Percentiles rank a stretch among this genome's conserved stretches.
These are phyloP conservation scores for Debaryomycetaceae sp. DNA, from an alignment of 1,139 yeast genomes.

Conservation along the genomic window DNA sequence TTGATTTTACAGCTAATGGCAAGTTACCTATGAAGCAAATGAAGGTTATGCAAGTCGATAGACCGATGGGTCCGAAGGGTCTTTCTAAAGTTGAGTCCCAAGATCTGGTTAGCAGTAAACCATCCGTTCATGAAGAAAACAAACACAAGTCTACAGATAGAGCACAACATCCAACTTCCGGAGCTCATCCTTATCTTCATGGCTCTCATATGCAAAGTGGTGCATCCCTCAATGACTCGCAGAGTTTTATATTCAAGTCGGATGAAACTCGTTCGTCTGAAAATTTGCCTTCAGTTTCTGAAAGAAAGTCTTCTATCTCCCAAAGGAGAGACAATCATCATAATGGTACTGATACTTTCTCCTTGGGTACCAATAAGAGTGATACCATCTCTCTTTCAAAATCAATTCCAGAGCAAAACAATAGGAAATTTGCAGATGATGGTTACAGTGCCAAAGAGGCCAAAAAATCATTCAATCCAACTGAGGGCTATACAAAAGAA, in stretches of 20 bases:
- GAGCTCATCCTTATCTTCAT: slow-evolving; percentile 16
- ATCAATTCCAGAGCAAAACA: not conserved
- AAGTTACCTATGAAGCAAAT: slow-evolving; percentile 43
- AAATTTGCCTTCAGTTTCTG: slow-evolving; percentile 19
- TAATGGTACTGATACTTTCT: not conserved
- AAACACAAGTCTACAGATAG: slow-evolving; percentile 1
- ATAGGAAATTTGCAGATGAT: slow-evolving; percentile 9
- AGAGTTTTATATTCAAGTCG: slow-evolving; percentile 28
- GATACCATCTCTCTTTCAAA: not conserved
- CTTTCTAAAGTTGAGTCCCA: not conserved
- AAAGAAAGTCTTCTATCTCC: slow-evolving; percentile 6
- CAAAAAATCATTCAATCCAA: not conserved
- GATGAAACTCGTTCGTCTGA: slow-evolving; percentile 14
- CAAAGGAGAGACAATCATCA: not conserved
- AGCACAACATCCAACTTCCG: slow-evolving; percentile 1
- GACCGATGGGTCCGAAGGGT: slow-evolving; percentile 9
- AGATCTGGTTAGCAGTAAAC: not conserved
- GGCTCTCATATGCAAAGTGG: slow-evolving; percentile 10
- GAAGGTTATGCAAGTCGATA: slow-evolving; percentile 31
- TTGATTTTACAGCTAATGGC: slow-evolving; percentile 46
- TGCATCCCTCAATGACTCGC: slow-evolving; percentile 21
- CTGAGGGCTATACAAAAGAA: not conserved
- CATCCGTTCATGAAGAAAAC: not conserved
- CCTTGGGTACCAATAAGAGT: not conserved
- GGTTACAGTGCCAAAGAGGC: slow-evolving; percentile 43